phyloP scores from a whole-genome alignment of 2,329 filamentous ascomycete species.

The Lecanosticta acicola region DNA sequence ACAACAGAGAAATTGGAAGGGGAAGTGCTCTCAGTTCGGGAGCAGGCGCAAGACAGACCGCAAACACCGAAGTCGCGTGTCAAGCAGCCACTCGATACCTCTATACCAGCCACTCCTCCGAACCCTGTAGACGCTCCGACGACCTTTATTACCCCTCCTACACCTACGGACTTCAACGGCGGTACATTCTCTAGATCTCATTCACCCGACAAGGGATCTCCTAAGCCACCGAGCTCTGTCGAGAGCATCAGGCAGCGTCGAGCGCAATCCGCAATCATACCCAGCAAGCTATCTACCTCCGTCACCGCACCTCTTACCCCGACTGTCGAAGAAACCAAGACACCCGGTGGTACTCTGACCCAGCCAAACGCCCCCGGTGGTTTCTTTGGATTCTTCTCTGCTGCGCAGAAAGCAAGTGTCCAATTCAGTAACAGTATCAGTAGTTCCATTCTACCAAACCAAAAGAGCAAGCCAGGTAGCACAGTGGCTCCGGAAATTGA shows the following conservation, averaged over 20 bases:
- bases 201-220: slow-evolving; percentile 42
- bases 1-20: slow-evolving; percentile 1
- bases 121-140: slow-evolving; percentile 43
- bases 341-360: slow-evolving; percentile 50
- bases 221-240: slow-evolving; percentile 23
- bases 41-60: slow-evolving; percentile 16
- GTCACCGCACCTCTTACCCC: slow-evolving; percentile 69
- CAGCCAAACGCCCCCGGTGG: slow-evolving; percentile 44
- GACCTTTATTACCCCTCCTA: slow-evolving; percentile 60
- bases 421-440: slow-evolving; percentile 68
- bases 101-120: slow-evolving; percentile 35
- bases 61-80: slow-evolving; percentile 18
- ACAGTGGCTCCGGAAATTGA: slow-evolving; percentile 20
- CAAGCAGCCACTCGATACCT: slow-evolving; percentile 32
- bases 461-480: slow-evolving; percentile 38
- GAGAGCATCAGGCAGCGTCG: slow-evolving; percentile 32
- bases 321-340: slow-evolving; percentile 64
- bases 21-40: not conserved
- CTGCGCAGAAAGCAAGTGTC: slow-evolving; percentile 84
- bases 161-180: slow-evolving; percentile 46
- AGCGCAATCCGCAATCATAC: slow-evolving; percentile 37
- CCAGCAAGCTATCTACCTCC: slow-evolving; percentile 82
- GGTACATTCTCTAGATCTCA: slow-evolving; percentile 18
- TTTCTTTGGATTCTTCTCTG: slow-evolving; percentile 91
- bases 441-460: slow-evolving; percentile 52